Base-by-base conservation (phyloP, 2,329 filamentous ascomycete genomes). In the Eurotiales sp. region DNA sequence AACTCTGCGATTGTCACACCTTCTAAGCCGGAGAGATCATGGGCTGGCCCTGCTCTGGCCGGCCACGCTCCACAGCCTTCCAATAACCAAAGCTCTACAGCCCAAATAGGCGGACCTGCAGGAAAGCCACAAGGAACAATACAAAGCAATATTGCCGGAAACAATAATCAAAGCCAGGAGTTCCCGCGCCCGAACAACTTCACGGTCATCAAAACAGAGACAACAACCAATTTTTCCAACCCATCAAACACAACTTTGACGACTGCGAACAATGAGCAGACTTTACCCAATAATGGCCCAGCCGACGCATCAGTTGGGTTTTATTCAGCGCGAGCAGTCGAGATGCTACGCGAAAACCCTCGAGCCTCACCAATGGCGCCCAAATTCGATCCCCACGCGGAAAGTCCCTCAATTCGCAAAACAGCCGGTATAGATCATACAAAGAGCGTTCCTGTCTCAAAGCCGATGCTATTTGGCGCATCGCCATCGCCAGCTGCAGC, bases 381-480 rank as follows among this genome's bases (percentile, higher is more conserved):
- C 11, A 73, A 77, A 21, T 92, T 91, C 67, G 86, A 91, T 59
- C 87, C 86, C 2, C 84, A 84, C 52, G 78, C 83, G 5, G 86
- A 91, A 61, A 89, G 85, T 55, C 90, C 91, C 0, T 93, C 90
- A 0, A 90, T 96, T 63, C 83, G 89, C 55, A 91, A 92, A 65
- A 96, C 92, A 0, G 87, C 87, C 0, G 91, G 91, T 2, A 80
- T 96, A 34, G 90, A 96, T 62, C 89, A 95, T 63, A 83, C 74
- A 19, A 85, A 82, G 46, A 91, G 87, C 4, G 85, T 86, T 47
- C 89, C 90, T 0, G 72, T 96, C 2, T 79, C 78, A 3, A 80
- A 78, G 55, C 66, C 66, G 7, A 70, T 69, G 64, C 53, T 69
- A 6, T 45, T 61, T 4, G 46, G 56, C 8, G 56, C 58, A 23